Evolutionary conservation across 495 filamentous ascomycete genomes (phyloP).

Genomic region (Xylaria curta): DNA sequence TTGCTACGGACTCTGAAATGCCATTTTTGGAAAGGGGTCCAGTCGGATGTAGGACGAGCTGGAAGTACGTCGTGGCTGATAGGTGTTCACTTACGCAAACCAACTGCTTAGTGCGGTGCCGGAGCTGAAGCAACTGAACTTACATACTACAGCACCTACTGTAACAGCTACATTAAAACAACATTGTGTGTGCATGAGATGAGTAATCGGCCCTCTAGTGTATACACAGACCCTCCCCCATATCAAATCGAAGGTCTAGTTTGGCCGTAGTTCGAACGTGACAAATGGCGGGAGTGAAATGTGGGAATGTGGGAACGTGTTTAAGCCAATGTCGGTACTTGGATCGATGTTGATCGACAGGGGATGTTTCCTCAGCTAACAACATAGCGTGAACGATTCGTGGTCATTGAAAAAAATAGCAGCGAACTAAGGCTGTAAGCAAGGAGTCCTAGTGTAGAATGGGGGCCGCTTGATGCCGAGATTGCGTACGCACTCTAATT

Average conservation of each 20-base stretch:
- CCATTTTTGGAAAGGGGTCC: background rate
- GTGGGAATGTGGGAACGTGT: background rate
- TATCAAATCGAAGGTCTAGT: background rate
- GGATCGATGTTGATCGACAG: constrained; percentile 22
- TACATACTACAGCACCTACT: background rate
- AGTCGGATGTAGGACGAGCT: background rate
- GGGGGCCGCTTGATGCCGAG: background rate
- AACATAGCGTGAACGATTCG: background rate
- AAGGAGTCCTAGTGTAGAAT: background rate
- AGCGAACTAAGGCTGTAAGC: background rate
- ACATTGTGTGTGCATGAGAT: background rate
- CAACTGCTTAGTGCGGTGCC: background rate
- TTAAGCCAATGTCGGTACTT: constrained; percentile 10
- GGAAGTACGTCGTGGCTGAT: background rate
- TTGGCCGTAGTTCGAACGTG: background rate
- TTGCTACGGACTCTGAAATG: constrained; percentile 1
- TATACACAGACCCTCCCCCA: constrained; percentile 17
- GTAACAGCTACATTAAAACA: background rate
- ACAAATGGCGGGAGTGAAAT: constrained; percentile 12
- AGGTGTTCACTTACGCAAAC: background rate
- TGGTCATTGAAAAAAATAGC: constrained; percentile 14
- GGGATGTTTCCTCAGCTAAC: constrained; percentile 11
- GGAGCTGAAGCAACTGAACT: background rate
- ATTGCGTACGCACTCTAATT: constrained; percentile 7
- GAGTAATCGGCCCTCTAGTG: background rate